phyloP scores from a whole-genome alignment of 345 rosid species.

The Arabis alpina region DNA sequence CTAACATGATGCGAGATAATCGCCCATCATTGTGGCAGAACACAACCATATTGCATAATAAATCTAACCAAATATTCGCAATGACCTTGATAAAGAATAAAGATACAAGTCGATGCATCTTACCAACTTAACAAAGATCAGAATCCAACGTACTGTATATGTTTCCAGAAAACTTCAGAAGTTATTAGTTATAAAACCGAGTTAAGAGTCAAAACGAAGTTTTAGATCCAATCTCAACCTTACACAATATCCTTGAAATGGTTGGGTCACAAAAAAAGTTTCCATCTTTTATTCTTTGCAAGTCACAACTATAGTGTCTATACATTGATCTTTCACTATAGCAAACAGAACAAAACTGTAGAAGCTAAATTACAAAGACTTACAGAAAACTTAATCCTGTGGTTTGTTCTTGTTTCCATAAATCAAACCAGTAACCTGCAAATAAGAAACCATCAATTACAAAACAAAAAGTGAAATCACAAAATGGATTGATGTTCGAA shows the following conservation, averaged over 20 bases:
- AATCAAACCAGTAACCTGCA: conserved; percentile 73
- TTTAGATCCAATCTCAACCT: not conserved
- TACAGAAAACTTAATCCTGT: conserved; percentile 15
- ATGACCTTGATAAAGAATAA: no score
- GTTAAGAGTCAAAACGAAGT: not conserved
- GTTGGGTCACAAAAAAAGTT: conserved; percentile 5
- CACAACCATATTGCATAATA: no score
- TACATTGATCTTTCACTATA: conserved; percentile 33
- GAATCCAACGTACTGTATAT: no score
- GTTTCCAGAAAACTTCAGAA: no score
- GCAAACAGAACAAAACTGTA: conserved; percentile 26
- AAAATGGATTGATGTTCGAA: not conserved
- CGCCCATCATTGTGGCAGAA: no score
- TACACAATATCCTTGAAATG: not conserved
- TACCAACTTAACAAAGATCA: no score
- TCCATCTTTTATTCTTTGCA: conserved; percentile 33
- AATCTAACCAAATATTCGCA: no score
- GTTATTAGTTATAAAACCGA: no score
- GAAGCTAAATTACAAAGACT: conserved; percentile 31
- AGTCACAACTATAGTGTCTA: conserved; percentile 37
- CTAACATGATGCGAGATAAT: no score
- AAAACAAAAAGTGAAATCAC: not conserved
- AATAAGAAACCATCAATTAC: not conserved
- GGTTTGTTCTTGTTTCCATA: conserved; percentile 63
- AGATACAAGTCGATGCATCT: no score